phyloP scores from a whole-genome alignment of 2,329 filamentous ascomycete species.

The Ophiostoma sp. region DNA sequence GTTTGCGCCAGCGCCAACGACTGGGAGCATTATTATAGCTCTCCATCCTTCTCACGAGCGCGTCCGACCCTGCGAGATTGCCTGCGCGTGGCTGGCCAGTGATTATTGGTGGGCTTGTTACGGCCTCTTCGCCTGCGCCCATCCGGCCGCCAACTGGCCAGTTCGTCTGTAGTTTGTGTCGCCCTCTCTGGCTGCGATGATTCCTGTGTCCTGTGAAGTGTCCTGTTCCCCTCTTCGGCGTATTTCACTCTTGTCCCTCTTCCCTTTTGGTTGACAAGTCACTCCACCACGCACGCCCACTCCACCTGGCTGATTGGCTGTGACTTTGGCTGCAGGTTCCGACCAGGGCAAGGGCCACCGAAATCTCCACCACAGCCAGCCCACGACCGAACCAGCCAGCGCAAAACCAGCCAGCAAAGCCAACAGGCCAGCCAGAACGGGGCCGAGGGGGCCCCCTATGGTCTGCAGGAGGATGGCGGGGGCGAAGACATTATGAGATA shows the following conservation, averaged over 20 bases:
- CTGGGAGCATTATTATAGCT: neutral
- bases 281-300: neutral
- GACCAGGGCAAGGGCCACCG: neutral
- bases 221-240: neutral
- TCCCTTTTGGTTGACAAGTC: neutral
- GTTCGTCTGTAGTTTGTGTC: neutral
- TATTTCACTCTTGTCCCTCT: neutral
- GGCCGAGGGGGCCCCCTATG: slow-evolving; percentile 7
- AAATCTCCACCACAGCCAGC: neutral
- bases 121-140: neutral
- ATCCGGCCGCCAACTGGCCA: neutral
- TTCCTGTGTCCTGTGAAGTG: neutral
- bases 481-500: neutral
- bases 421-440: slow-evolving; percentile 1
- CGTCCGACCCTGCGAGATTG: neutral
- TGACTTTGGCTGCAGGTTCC: slow-evolving; percentile 5
- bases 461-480: slow-evolving; percentile 14
- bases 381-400: neutral
- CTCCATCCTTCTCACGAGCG: neutral
- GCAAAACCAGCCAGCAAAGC: neutral
- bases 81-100: slow-evolving; percentile 4
- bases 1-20: neutral
- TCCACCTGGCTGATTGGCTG: slow-evolving; percentile 19
- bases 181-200: neutral
- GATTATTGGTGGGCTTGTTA: neutral